These are phyloP conservation scores for sorghum (Sorghum bicolor) DNA, from an alignment of 176 grass and related monocot genomes.

Conservation along the genomic window Sorghum_bicolor_NCBIv3 NC_012871.2:7233001-7233500, in stretches of 20 bases:
- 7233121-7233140: neutral
- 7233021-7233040: neutral
- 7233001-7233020: neutral
- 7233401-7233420: neutral
- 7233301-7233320: neutral
- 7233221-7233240: neutral
- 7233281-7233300: neutral
- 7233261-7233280: neutral
- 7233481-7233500: neutral
- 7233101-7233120: neutral
- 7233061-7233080: neutral
- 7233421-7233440: neutral
- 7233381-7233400: slow-evolving; percentile 14
- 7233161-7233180: neutral
- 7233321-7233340: neutral
- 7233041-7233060: neutral
- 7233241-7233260: neutral
- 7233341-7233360: slow-evolving; percentile 17
- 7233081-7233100: neutral
- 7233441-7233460: neutral
- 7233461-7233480: neutral
- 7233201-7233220: neutral
- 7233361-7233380: neutral
- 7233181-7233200: neutral
- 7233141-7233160: neutral